These are phyloP conservation scores for Gamarada debralockiae DNA, from an alignment of 495 filamentous ascomycete genomes.

Conservation along the genomic window DNA sequence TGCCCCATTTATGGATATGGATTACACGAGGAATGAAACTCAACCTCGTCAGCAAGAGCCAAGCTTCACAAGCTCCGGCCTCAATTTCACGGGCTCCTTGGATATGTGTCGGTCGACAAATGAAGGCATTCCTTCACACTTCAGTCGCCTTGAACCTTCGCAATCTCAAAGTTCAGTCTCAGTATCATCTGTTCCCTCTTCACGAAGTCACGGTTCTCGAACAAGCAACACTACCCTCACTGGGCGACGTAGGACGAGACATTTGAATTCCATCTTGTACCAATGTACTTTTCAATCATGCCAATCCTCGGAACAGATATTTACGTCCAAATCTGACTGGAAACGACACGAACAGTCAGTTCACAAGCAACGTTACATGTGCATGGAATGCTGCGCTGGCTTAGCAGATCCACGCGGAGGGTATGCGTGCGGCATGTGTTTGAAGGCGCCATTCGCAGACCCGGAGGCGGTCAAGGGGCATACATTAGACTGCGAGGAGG, in stretches of 20 bases:
- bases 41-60: not conserved
- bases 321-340: not conserved
- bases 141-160: not conserved
- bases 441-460: not conserved
- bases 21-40: not conserved
- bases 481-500: not conserved
- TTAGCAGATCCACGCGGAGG: not conserved
- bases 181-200: not conserved
- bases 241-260: not conserved
- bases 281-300: not conserved
- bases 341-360: not conserved
- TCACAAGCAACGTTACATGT: not conserved
- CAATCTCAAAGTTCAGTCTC: not conserved
- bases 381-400: not conserved
- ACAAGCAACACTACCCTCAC: not conserved
- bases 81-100: not conserved
- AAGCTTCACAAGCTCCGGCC: not conserved
- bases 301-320: no score
- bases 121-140: not conserved
- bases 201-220: not conserved
- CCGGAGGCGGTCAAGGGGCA: not conserved
- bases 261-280: not conserved
- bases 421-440: not conserved
- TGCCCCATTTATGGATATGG: not conserved
- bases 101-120: not conserved